Evolutionary conservation across 768 basidiomycete genomes (phyloP).

Genomic region (Kwoniella sp.): DNA sequence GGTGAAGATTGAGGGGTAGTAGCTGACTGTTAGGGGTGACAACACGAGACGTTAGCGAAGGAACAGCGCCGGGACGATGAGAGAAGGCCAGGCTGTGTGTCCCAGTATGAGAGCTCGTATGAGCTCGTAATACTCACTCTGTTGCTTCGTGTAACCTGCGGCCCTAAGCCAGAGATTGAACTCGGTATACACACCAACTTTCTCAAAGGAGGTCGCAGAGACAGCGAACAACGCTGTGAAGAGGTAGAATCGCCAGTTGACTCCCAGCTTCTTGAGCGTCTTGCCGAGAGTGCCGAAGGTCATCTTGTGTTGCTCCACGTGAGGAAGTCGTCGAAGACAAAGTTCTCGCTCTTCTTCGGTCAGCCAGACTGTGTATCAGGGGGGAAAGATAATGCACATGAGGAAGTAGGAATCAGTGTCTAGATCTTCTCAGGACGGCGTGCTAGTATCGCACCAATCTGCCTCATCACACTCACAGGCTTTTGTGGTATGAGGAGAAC

Average conservation of each 20-base stretch:
- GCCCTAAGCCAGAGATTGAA: slow-evolving; percentile 32
- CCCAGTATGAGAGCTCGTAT: too few species aligned
- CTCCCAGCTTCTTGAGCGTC: slow-evolving; percentile 24
- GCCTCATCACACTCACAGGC: slow-evolving; percentile 16
- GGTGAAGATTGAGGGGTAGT: slow-evolving; percentile 40
- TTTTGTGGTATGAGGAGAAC: slow-evolving; percentile 66
- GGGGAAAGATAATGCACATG: neutral
- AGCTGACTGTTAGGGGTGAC: slow-evolving; percentile 30
- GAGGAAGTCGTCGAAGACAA: slow-evolving; percentile 33
- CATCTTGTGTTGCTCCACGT: slow-evolving; percentile 27
- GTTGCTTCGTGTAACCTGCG: slow-evolving; percentile 26
- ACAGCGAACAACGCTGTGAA: slow-evolving; percentile 39
- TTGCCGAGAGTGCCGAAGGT: slow-evolving; percentile 21
- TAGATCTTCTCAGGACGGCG: too few species aligned
- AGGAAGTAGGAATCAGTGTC: neutral
- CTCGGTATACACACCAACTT: slow-evolving; percentile 36
- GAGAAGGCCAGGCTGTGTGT: too few species aligned
- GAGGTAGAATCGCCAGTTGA: slow-evolving; percentile 33
- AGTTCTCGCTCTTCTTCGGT: slow-evolving; percentile 58
- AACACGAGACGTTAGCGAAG: too few species aligned
- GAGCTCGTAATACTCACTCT: slow-evolving; percentile 16
- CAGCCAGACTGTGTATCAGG: slow-evolving; percentile 62
- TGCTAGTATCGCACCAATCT: too few species aligned
- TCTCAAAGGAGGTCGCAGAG: slow-evolving; percentile 35
- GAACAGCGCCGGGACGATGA: too few species aligned